A percentile compares a stretch with the other conserved stretches of the same genome.
These are phyloP conservation scores for Termitomyces sp. DNA, from an alignment of 1,284 basidiomycete species.

Conservation along the genomic window DNA sequence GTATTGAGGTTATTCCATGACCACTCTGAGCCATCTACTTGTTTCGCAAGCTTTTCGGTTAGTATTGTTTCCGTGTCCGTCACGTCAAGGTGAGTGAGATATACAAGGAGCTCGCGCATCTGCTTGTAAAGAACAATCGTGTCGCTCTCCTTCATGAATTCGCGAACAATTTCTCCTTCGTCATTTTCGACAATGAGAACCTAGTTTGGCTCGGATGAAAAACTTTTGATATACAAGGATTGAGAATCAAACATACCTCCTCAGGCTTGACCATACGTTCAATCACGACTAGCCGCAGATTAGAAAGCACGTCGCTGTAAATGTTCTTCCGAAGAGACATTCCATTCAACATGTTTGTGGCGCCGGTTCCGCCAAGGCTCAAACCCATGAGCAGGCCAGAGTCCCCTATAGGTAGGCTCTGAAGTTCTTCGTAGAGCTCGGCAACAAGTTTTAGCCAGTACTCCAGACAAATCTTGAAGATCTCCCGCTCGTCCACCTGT, in stretches of 20 bases:
- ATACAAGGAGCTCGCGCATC: conserved; percentile 96
- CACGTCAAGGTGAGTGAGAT: conserved; percentile 96
- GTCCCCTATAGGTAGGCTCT: conserved; percentile 87
- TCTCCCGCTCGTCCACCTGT: conserved; percentile 96
- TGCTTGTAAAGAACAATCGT: conserved; percentile 99
- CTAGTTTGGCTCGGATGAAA: conserved; percentile 35
- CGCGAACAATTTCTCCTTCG: conserved; percentile 98
- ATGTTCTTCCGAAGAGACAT: conserved; percentile 89
- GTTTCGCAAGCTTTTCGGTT: conserved; percentile 94
- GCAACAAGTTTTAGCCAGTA: conserved; percentile 99
- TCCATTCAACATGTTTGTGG: conserved; percentile 65
- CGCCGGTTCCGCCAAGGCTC: conserved; percentile 70
- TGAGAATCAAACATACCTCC: conserved; percentile 55
- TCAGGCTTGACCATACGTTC: conserved; percentile 99
- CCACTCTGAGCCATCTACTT: conserved; percentile 98
- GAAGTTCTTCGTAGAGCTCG: conserved; percentile 98
- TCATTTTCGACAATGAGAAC: conserved; percentile 99
- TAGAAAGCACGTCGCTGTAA: conserved; percentile 92
- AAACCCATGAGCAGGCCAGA: conserved; percentile 92
- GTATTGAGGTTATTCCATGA: conserved; percentile 99
- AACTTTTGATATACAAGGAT: background rate
- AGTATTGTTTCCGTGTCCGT: conserved; percentile 95
- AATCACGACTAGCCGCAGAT: conserved; percentile 93
- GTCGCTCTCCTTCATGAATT: conserved; percentile 99
- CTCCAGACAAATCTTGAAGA: conserved; percentile 99